Evolutionary conservation across 2,329 filamentous ascomycete genomes (phyloP).

Genomic region (Nemania sp.): DNA sequence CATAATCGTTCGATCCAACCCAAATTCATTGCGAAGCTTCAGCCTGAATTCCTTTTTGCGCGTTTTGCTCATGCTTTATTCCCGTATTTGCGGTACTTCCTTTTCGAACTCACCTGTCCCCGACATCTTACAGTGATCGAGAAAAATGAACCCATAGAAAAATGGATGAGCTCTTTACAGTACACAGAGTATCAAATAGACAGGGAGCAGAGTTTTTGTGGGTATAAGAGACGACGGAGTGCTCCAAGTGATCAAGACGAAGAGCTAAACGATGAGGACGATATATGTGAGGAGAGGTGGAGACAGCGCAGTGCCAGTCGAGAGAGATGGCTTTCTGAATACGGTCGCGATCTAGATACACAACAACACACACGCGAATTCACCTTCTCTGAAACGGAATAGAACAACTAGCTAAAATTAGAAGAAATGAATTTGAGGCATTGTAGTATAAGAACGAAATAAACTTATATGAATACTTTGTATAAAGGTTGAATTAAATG

Average conservation of each 20-base stretch:
- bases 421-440: no score
- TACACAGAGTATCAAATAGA: background rate
- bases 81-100: background rate
- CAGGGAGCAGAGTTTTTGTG: no score
- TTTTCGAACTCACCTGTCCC: background rate
- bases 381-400: no score
- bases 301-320: slow-evolving; percentile 1
- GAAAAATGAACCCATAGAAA: background rate
- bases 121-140: background rate
- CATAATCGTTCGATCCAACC: background rate
- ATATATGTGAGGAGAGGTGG: slow-evolving; percentile 14
- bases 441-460: no score
- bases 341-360: no score
- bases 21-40: background rate
- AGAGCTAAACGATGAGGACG: slow-evolving; percentile 1
- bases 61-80: background rate
- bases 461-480: no score
- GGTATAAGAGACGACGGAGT: no score
- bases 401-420: no score
- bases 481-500: no score
- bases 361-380: no score
- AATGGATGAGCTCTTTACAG: background rate
- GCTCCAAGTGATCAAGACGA: slow-evolving; percentile 17
- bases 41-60: background rate
- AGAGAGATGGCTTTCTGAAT: slow-evolving; percentile 9